Conservation (phyloP, 164 flowering plant genomes). For the Protea cynaroides region DNA sequence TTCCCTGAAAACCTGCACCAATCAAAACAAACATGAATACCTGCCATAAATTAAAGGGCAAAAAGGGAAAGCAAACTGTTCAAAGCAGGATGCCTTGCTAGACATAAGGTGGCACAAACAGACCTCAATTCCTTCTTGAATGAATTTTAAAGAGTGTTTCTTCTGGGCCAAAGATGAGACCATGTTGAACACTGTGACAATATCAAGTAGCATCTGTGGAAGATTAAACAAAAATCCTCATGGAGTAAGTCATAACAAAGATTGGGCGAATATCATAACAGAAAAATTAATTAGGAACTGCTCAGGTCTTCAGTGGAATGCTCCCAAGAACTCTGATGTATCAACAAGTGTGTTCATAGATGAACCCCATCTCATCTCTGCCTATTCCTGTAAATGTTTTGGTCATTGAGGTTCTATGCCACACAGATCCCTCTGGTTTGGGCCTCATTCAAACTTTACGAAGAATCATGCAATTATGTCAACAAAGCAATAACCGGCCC, state of each 20-base stretch:
- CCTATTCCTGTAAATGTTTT: no score
- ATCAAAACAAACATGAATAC: not conserved
- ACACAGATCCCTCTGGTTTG: no score
- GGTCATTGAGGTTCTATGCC: no score
- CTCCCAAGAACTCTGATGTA: no score
- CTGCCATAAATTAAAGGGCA: not conserved
- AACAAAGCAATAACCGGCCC: not conserved
- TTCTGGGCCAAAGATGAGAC: conserved; percentile 55
- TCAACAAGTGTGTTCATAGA: no score
- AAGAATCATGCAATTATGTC: no score
- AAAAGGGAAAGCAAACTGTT: not conserved
- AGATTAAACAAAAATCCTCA: conserved; percentile 6
- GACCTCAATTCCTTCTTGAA: conserved; percentile 66
- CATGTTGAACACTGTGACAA: conserved; percentile 56
- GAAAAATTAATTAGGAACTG: not conserved
- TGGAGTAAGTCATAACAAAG: not conserved
- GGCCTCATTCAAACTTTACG: no score
- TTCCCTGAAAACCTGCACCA: conserved; percentile 65
- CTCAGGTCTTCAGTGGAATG: not conserved
- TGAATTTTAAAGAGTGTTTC: conserved; percentile 54
- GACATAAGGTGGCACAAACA: not conserved
- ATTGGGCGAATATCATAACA: not conserved
- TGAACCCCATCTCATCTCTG: no score
- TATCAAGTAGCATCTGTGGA: conserved; percentile 66
- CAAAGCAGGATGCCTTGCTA: not conserved